Percentiles rank a stretch among this genome's conserved stretches.
phyloP scores from a whole-genome alignment of 495 filamentous ascomycete genomes.

The Cenococcum geophilum region DNA sequence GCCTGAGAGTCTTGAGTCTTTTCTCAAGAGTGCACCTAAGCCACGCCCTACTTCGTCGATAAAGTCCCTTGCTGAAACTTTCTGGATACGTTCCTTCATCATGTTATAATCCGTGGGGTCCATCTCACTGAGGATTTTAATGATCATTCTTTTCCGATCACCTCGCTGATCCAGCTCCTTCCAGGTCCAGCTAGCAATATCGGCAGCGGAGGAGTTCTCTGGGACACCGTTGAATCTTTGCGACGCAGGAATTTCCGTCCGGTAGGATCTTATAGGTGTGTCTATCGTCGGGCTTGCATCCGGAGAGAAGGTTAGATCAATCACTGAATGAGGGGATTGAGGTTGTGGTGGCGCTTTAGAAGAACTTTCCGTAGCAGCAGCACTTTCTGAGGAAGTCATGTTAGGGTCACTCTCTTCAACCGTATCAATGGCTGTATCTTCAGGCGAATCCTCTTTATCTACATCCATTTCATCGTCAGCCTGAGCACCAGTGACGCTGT shows the following conservation, averaged over 20 bases:
- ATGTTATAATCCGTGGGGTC: conserved; percentile 1
- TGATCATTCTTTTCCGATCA: conserved; percentile 32
- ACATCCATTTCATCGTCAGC: conserved; percentile 3
- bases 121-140: conserved; percentile 31
- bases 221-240: conserved; percentile 3
- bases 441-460: background rate
- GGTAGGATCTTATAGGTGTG: background rate
- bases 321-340: background rate
- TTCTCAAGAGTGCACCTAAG: conserved; percentile 14
- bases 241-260: background rate
- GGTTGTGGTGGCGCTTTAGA: background rate
- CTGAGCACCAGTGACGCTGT: background rate
- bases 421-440: background rate
- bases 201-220: conserved; percentile 6
- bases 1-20: conserved; percentile 11
- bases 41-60: conserved; percentile 19
- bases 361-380: too few species aligned
- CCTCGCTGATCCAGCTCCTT: conserved; percentile 13
- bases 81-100: conserved; percentile 6
- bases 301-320: background rate
- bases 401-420: background rate
- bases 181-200: conserved; percentile 25
- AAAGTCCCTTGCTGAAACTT: conserved; percentile 11
- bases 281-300: background rate
- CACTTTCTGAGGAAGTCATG: background rate